A percentile compares a stretch with the other conserved stretches of the same genome.
These are phyloP conservation scores for Coemansia sp. DNA, from an alignment of 192 early-diverging fungal genomes.

Conservation along the genomic window DNA sequence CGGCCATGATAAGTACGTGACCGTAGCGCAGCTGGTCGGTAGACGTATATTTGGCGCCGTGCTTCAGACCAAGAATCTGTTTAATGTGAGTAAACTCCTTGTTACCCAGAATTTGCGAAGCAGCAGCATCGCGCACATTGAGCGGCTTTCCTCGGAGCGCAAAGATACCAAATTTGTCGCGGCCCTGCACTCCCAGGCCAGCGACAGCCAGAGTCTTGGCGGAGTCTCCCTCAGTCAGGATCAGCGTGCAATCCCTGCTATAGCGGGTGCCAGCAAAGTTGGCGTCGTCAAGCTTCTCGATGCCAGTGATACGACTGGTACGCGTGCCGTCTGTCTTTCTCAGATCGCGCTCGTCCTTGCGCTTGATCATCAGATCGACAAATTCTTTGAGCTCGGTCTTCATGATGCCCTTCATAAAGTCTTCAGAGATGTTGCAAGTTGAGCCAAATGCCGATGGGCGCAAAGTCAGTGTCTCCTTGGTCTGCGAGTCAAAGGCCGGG, in stretches of 20 bases:
- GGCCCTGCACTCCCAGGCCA: conserved; percentile 83
- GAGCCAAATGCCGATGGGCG: conserved; percentile 73
- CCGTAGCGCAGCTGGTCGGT: conserved; percentile 84
- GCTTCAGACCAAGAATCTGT: conserved; percentile 90
- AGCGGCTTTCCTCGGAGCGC: conserved; percentile 95
- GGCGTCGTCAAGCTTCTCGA: conserved; percentile 93
- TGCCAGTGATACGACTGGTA: conserved; percentile 64
- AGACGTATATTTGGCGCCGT: conserved; percentile 73
- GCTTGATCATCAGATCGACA: conserved; percentile 66
- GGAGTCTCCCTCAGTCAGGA: conserved; percentile 97
- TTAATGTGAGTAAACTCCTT: conserved; percentile 87
- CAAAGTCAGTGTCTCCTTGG: conserved; percentile 93
- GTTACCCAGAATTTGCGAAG: conserved; percentile 69
- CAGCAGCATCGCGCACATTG: conserved; percentile 88
- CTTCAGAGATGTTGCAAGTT: conserved; percentile 68
- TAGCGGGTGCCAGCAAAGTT: conserved; percentile 80
- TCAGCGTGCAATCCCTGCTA: conserved; percentile 81
- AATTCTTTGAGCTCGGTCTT: conserved; percentile 84
- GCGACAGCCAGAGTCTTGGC: conserved; percentile 87
- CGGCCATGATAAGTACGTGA: conserved; percentile 97
- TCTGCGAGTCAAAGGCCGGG: conserved; percentile 95
- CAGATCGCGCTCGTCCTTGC: conserved; percentile 70
- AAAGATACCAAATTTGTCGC: conserved; percentile 92
- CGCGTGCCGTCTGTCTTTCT: conserved; percentile 87
- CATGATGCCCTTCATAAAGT: conserved; percentile 81